Evolutionary conservation across 441 rosid species (phyloP).

Genomic region (Euphorbia schlechtendalii): DNA sequence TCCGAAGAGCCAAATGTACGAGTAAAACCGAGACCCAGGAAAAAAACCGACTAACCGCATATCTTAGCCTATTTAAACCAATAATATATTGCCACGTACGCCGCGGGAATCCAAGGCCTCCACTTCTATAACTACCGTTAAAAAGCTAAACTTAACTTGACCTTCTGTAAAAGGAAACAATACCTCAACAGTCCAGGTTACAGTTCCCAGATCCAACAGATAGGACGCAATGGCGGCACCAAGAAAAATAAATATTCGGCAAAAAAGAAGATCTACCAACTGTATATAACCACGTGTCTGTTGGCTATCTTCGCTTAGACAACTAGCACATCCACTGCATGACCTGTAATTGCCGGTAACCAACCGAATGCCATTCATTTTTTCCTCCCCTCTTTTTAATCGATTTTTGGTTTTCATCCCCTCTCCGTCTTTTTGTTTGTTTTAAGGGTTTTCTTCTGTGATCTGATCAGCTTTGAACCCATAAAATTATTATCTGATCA

Average conservation of each 20-base stretch:
- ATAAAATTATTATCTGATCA: constrained; percentile 23
- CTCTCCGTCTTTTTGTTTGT: background rate
- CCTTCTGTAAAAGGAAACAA: background rate
- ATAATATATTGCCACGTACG: constrained; percentile 7
- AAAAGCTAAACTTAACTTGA: constrained; percentile 18
- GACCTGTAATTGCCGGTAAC: constrained; percentile 71
- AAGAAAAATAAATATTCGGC: constrained; percentile 21
- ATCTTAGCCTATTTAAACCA: constrained; percentile 8
- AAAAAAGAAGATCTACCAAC: constrained; percentile 28
- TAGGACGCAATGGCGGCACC: constrained; percentile 28
- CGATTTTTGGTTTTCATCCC: constrained; percentile 22
- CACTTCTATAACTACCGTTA: constrained; percentile 22
- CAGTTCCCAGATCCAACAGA: constrained; percentile 44
- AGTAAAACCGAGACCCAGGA: background rate
- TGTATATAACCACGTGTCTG: constrained; percentile 36
- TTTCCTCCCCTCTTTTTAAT: constrained; percentile 12
- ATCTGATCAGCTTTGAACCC: constrained; percentile 10
- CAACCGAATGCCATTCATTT: constrained; percentile 40
- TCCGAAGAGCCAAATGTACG: background rate
- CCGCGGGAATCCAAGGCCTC: constrained; percentile 9
- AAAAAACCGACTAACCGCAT: background rate
- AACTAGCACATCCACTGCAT: constrained; percentile 36
- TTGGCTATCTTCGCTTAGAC: constrained; percentile 17
- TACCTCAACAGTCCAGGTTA: constrained; percentile 3
- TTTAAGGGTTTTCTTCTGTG: constrained; percentile 21